A percentile compares a stretch with the other conserved stretches of the same genome.
These are phyloP conservation scores for Phytophthora hibernalis DNA, from an alignment of 352 stramenopile genomes.

Conservation along the genomic window DNA sequence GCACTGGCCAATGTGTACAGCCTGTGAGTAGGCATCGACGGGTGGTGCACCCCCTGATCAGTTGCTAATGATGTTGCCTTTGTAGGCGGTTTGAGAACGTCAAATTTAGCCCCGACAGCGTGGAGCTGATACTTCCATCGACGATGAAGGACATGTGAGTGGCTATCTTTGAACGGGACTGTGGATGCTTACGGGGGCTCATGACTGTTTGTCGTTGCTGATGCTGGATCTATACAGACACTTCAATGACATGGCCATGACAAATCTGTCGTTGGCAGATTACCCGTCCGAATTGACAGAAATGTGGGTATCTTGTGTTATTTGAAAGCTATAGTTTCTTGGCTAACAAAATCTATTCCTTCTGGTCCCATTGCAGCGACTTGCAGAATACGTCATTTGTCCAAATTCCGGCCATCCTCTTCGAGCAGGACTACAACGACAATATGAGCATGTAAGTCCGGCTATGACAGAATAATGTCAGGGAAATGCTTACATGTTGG, in stretches of 20 bases:
- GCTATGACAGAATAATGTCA: not conserved
- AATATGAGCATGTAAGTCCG: constrained; percentile 15
- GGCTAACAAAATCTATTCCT: no score
- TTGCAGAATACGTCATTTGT: constrained; percentile 29
- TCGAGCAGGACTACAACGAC: constrained; percentile 34
- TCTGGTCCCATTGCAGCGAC: constrained; percentile 17
- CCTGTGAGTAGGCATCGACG: not conserved
- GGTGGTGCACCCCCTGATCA: not conserved
- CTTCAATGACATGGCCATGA: not conserved
- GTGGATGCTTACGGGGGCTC: no score
- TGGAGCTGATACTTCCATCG: not conserved
- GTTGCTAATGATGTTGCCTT: not conserved
- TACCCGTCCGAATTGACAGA: not conserved
- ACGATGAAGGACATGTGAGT: no score
- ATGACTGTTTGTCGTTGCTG: no score
- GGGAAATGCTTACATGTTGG: not conserved
- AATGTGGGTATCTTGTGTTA: constrained; percentile 4
- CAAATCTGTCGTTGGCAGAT: not conserved
- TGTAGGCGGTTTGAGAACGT: constrained; percentile 6
- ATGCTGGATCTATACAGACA: constrained; percentile 1
- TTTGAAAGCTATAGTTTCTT: not conserved
- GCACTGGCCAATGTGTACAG: not conserved
- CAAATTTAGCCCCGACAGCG: not conserved
- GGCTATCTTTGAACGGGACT: no score
- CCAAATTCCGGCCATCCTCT: constrained; percentile 39